Base-by-base conservation (phyloP, 768 basidiomycete genomes). In the Tricholoma hemisulphureum region DNA sequence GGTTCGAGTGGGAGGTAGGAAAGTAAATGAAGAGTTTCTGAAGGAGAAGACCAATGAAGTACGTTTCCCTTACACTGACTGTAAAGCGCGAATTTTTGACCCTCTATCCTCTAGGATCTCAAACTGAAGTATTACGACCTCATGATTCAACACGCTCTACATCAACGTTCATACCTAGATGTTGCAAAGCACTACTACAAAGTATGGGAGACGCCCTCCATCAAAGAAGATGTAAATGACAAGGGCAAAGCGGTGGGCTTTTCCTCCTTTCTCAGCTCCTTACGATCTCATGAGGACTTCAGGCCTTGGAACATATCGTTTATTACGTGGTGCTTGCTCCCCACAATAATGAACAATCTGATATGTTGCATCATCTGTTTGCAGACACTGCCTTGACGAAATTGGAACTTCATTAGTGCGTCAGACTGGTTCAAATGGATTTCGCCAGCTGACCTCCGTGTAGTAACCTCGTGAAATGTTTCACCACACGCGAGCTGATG, bases 91-190 rank as follows among this genome's bases (percentile, higher is more conserved):
- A 55, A 58, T 50, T 21, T 60, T 16, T 54, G 23, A 50, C 46
- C 9, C 5, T n/a, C 18, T 49, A 18, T 39, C 46, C 29, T 31
- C 4, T 69, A 98, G 95, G 94, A 92, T 66, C 82, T 98, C 63
- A 98, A 98, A 79, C 83, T 98, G 67, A 93, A 92, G 68, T 98
- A 87, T 71, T 98, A 98, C 72, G 88, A 95, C 64, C 78, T 99
- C 60, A 96, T 98, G 92, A 95, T 98, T 55, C 91, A 95, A 73
- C 88, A 94, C 65, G 93, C 93, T 20, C 79, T 99, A 14, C 89
- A 91, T 61, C 83, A 89, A 61, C 84, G 82, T 59, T 82, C 86
- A 23, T 98, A 97, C 69, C 83, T 99, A 18, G 95, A 98, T 62
- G 93, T 91, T 6, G 94, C 94, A 35, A 95, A 96, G 70, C 87